These are phyloP conservation scores for Boletus rex-veris DNA, from an alignment of 768 basidiomycete genomes.

Conservation along the genomic window DNA sequence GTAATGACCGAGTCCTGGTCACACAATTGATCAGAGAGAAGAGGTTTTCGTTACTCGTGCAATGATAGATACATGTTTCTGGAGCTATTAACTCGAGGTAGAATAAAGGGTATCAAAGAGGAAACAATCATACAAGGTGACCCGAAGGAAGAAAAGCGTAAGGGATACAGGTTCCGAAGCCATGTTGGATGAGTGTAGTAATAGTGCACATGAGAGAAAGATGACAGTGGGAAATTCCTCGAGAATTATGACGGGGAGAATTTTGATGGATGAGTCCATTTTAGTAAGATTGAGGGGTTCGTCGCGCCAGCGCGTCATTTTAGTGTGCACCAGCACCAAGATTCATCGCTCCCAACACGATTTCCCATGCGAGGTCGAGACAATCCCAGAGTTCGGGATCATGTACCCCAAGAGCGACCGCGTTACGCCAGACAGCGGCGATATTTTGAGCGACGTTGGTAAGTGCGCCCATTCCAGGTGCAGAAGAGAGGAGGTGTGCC, in stretches of 20 bases:
- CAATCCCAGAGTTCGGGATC: slow-evolving; percentile 64
- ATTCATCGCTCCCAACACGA: slow-evolving; percentile 58
- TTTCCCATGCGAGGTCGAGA: slow-evolving; percentile 66
- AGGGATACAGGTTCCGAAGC: slow-evolving; percentile 28
- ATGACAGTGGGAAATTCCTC: slow-evolving; percentile 26
- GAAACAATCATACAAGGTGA: slow-evolving; percentile 18
- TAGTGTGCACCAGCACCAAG: slow-evolving; percentile 42
- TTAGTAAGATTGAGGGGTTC: slow-evolving; percentile 15
- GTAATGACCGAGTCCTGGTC: not conserved
- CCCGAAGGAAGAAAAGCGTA: slow-evolving; percentile 13
- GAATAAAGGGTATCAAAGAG: slow-evolving; percentile 28
- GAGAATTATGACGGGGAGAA: slow-evolving; percentile 4
- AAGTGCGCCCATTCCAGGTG: slow-evolving; percentile 43
- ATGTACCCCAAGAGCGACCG: slow-evolving; percentile 62
- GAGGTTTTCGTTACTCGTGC: slow-evolving; percentile 11
- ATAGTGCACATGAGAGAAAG: slow-evolving; percentile 20
- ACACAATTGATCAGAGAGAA: not conserved
- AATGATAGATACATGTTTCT: slow-evolving; percentile 30
- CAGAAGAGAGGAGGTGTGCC: slow-evolving; percentile 46
- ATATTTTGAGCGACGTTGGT: slow-evolving; percentile 47
- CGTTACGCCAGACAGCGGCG: slow-evolving; percentile 71
- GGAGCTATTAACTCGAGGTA: slow-evolving; percentile 28
- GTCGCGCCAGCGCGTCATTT: slow-evolving; percentile 22
- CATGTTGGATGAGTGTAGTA: slow-evolving; percentile 15
- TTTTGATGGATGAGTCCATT: slow-evolving; percentile 18